Evolutionary conservation across 768 basidiomycete species (phyloP), one percentile per base, ranked within the genome.

Genomic region (Podaxis carcinomalis): DNA sequence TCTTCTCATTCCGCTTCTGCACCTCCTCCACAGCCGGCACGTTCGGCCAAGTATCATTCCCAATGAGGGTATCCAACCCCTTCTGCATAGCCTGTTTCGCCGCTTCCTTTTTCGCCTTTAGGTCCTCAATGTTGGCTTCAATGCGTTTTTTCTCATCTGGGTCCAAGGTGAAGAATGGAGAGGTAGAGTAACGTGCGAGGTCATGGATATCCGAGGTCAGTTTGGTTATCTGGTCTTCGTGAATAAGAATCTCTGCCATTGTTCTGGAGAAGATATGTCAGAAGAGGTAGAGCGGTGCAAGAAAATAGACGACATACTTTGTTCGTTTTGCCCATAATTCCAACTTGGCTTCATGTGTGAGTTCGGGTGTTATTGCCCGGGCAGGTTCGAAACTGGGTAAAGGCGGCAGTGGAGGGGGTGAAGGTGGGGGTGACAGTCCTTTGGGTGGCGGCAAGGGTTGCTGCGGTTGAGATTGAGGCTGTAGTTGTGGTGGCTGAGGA

Each of bases 291-390:
- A 42, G 46, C 46, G 25, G 27, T n/a, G 40, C 21, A 40, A n/a
- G 36, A 47, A 37, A 23, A 32, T 32, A 32, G 13, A n/a, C 3
- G 4, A 53, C 65, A 27, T 16, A 67, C 67, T 62, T 67, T 51
- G 63, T 62, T 46, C 67, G 56, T 35, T 64, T 59, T 21, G 60
- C 62, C 64, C 68, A 70, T 32, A 62, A 39, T 14, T 62, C 64
- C 4, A 52, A 27, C 25, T 62, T 66, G 3, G 66, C 64, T 32
- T 62, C 63, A 13, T 52, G 32, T 5, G 46, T 51, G 21, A 40
- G 36, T 32, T 66, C 62, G 4, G 42, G 37, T 9, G 14, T 5
- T 4, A 14, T 19, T 25, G 55, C 32, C 28, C 57, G 5, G 13
- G 25, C 42, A 13, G 36, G 27, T n/a, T 63, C 56, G 1, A 61